These are phyloP conservation scores for Mycotypha africana DNA, from an alignment of 371 early-diverging fungal species.

Conservation along the genomic window DNA sequence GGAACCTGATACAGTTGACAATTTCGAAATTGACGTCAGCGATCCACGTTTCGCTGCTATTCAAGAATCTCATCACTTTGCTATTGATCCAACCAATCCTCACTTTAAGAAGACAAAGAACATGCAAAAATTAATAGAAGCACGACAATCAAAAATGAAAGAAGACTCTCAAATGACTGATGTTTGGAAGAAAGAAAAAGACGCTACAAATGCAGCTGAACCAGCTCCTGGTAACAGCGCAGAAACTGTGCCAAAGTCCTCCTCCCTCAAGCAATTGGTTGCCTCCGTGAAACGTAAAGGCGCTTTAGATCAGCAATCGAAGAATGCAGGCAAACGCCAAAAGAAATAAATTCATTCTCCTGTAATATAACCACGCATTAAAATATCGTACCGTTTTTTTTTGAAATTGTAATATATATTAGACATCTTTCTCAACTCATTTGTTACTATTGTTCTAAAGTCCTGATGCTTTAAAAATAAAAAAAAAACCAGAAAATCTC, in stretches of 20 bases:
- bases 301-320: slow-evolving; percentile 28
- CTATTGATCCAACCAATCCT: slow-evolving; percentile 94
- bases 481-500: too few species aligned
- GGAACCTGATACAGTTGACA: slow-evolving; percentile 55
- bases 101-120: slow-evolving; percentile 92
- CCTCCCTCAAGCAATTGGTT: slow-evolving; percentile 45
- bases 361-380: too few species aligned
- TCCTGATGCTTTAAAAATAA: too few species aligned
- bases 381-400: too few species aligned
- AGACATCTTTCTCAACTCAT: too few species aligned
- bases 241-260: slow-evolving; percentile 14
- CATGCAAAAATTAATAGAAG: slow-evolving; percentile 75
- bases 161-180: slow-evolving; percentile 13
- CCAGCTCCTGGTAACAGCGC: background rate
- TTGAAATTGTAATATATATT: too few species aligned
- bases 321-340: slow-evolving; percentile 37
- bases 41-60: slow-evolving; percentile 88
- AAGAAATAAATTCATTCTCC: slow-evolving; percentile 23
- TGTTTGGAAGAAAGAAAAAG: slow-evolving; percentile 31
- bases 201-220: slow-evolving; percentile 4
- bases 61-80: slow-evolving; percentile 82
- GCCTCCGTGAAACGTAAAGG: slow-evolving; percentile 59
- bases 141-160: slow-evolving; percentile 59
- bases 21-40: slow-evolving; percentile 76
- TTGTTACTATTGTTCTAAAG: too few species aligned